phyloP scores from a whole-genome alignment of 2,329 filamentous ascomycete species.

The Epichloe gansuensis region DNA sequence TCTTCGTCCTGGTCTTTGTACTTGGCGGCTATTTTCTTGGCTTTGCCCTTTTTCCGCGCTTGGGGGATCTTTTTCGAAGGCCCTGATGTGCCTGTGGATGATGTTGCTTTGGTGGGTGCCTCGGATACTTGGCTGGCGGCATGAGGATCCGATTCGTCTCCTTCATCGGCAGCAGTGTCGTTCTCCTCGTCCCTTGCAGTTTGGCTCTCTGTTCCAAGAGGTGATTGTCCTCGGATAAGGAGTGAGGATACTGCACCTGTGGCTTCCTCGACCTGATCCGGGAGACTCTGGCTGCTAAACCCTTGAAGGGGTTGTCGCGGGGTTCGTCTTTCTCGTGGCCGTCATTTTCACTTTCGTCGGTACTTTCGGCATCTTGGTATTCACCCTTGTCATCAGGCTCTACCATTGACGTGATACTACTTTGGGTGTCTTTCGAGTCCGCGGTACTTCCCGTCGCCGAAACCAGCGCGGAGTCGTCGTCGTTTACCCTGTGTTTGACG shows the following conservation, averaged over 20 bases:
- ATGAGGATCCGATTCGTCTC: conserved; percentile 7
- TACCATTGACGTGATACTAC: conserved; percentile 5
- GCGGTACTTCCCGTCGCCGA: conserved; percentile 7
- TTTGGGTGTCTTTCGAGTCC: conserved; percentile 8
- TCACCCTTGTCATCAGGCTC: conserved; percentile 17
- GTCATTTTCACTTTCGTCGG: conserved; percentile 17
- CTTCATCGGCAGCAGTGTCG: background rate
- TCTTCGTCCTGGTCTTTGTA: conserved; percentile 94
- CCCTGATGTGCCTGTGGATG: background rate
- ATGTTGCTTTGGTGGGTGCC: conserved; percentile 6
- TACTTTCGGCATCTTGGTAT: conserved; percentile 10
- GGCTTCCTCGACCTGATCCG: conserved; percentile 15
- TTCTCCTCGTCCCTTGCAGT: background rate
- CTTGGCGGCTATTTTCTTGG: conserved; percentile 77
- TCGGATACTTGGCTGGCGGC: conserved; percentile 9
- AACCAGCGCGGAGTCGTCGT: conserved; percentile 11
- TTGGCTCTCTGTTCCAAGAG: background rate
- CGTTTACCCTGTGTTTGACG: conserved; percentile 47
- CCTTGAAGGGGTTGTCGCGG: conserved; percentile 27
- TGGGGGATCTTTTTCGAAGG: conserved; percentile 31
- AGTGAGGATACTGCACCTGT: conserved; percentile 15
- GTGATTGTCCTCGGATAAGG: conserved; percentile 12
- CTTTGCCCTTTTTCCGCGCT: conserved; percentile 68
- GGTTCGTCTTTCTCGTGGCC: conserved; percentile 13
- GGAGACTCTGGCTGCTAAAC: conserved; percentile 11